phyloP scores from a whole-genome alignment of 2,329 filamentous ascomycete genomes.

The Meredithiella fracta region DNA sequence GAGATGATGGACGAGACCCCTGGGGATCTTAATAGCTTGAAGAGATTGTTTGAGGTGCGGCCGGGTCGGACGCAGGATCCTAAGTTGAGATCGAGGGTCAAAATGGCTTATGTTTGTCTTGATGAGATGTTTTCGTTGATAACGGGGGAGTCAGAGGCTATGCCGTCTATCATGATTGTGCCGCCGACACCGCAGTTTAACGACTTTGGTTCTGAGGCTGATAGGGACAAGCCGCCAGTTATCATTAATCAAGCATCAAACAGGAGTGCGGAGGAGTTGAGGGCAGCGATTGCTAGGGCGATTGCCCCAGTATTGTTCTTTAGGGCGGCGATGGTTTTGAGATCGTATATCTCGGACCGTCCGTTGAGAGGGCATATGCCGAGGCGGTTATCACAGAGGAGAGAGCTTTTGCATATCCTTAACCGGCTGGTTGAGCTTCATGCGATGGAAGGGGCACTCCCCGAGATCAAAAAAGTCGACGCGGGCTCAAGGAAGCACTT shows the following conservation, averaged over 20 bases:
- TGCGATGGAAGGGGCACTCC: constrained; percentile 55
- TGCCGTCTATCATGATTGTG: constrained; percentile 25
- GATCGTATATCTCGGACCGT: constrained; percentile 78
- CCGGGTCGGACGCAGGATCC: constrained; percentile 58
- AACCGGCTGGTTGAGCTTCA: constrained; percentile 46
- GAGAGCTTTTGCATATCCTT: constrained; percentile 61
- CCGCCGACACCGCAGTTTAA: constrained; percentile 28
- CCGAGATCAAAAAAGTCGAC: constrained; percentile 34
- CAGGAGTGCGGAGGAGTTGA: constrained; percentile 20
- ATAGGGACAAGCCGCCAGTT: constrained; percentile 16
- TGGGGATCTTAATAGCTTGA: constrained; percentile 20
- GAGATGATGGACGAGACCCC: constrained; percentile 21
- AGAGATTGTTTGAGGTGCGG: constrained; percentile 44
- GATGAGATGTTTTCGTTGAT: constrained; percentile 62
- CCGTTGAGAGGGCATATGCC: constrained; percentile 79
- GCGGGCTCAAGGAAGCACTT: constrained; percentile 56
- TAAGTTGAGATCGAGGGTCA: constrained; percentile 44
- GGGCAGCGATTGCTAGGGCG: constrained; percentile 52
- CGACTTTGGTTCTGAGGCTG: not conserved
- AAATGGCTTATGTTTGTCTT: constrained; percentile 66
- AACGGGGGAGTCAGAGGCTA: constrained; percentile 28
- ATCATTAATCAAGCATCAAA: not conserved
- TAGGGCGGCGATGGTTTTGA: constrained; percentile 63
- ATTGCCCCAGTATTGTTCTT: constrained; percentile 70
- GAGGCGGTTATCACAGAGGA: constrained; percentile 64